Evolutionary conservation across 2,329 filamentous ascomycete genomes (phyloP).

Genomic region (Phaeosphaeria sp.): DNA sequence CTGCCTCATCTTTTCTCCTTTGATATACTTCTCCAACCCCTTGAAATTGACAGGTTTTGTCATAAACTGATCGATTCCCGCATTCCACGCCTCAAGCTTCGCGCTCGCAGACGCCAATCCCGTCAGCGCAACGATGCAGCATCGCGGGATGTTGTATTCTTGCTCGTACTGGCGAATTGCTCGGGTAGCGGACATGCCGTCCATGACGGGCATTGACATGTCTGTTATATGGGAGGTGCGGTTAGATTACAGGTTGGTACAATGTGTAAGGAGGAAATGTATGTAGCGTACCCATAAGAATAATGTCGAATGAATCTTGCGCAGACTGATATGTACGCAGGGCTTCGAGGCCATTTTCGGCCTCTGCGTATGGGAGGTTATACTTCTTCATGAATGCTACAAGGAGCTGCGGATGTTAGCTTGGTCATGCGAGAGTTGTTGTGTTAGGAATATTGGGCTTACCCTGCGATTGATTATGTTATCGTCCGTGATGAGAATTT

Average conservation of each 20-base stretch:
- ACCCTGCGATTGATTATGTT: constrained; percentile 40
- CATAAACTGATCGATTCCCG: constrained; percentile 27
- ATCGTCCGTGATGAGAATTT: constrained; percentile 28
- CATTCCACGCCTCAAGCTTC: constrained; percentile 22
- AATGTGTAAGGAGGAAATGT: neutral
- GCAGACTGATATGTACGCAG: constrained; percentile 22
- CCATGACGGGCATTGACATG: constrained; percentile 43
- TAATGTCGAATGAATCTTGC: constrained; percentile 16
- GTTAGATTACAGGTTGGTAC: neutral
- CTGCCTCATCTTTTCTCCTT: constrained; percentile 1
- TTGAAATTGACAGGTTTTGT: constrained; percentile 31
- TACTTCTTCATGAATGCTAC: constrained; percentile 29
- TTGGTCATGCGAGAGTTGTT: neutral
- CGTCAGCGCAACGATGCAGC: constrained; percentile 24
- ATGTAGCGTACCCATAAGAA: constrained; percentile 29
- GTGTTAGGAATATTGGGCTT: neutral
- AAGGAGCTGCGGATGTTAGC: constrained; percentile 20
- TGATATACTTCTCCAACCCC: constrained; percentile 11
- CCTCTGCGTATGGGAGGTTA: constrained; percentile 21
- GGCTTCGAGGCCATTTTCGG: constrained; percentile 33
- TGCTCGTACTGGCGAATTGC: constrained; percentile 30
- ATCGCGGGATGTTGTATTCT: neutral
- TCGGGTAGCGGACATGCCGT: constrained; percentile 33
- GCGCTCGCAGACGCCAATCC: constrained; percentile 21
- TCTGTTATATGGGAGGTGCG: constrained; percentile 1